phyloP scores from a whole-genome alignment of 495 filamentous ascomycete species.

The Penicillium nucicola region DNA sequence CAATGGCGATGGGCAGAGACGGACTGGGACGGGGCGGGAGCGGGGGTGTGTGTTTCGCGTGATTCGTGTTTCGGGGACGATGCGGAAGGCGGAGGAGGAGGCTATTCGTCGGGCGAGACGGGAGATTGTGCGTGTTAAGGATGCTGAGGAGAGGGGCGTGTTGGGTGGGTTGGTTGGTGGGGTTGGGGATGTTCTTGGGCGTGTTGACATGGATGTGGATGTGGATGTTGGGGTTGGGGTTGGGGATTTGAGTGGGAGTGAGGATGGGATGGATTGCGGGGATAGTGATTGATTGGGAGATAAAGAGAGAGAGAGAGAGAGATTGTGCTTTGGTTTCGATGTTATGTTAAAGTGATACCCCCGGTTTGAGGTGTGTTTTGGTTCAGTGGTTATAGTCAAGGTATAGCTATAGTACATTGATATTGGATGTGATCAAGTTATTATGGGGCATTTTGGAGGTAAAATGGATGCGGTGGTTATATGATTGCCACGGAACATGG shows the following conservation, averaged over 20 bases:
- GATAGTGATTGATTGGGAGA: not conserved
- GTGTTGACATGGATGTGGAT: constrained; percentile 32
- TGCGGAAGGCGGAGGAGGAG: constrained; percentile 87
- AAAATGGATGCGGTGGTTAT: not conserved
- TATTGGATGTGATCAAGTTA: not conserved
- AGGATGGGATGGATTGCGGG: not conserved
- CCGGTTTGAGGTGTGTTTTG: not conserved
- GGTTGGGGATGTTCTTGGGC: constrained; percentile 15
- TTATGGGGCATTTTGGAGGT: not conserved
- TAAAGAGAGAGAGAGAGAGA: too few relatives aligned
- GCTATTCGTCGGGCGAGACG: constrained; percentile 71
- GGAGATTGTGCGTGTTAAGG: constrained; percentile 62
- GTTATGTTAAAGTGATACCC: constrained; percentile 35
- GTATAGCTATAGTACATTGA: constrained; percentile 1
- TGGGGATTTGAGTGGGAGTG: constrained; percentile 19
- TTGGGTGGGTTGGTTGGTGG: constrained; percentile 38
- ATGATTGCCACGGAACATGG: too few relatives aligned
- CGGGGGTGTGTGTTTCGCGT: constrained; percentile 75
- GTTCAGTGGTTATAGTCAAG: not conserved
- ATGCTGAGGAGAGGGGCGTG: constrained; percentile 37
- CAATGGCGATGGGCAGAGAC: constrained; percentile 18
- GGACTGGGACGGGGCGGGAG: constrained; percentile 26
- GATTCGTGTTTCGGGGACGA: constrained; percentile 89
- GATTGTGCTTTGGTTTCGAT: not conserved
- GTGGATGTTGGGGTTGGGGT: constrained; percentile 51